Percentiles rank a stretch among this genome's conserved stretches.
phyloP scores from a whole-genome alignment of 345 rosid species.

The Angophora floribunda region DNA sequence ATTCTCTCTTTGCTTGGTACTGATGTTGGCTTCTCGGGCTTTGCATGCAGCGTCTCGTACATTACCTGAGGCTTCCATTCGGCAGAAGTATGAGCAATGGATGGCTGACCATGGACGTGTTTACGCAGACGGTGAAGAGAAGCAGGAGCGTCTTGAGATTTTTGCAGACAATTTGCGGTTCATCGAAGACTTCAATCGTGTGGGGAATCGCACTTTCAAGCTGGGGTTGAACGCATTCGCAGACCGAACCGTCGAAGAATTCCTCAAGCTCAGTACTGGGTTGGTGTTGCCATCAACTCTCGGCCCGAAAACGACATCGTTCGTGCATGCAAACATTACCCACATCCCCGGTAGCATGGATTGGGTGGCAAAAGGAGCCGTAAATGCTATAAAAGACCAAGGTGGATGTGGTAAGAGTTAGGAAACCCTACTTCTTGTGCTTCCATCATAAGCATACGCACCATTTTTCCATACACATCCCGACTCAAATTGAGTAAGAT shows the following conservation, averaged over 20 bases:
- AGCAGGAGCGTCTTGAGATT: conserved; percentile 9
- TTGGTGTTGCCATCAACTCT: neutral
- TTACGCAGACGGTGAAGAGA: neutral
- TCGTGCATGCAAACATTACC: neutral
- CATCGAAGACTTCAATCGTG: conserved; percentile 27
- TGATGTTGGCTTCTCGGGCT: neutral
- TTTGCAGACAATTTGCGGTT: conserved; percentile 36
- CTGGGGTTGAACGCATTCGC: conserved; percentile 36
- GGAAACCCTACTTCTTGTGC: neutral
- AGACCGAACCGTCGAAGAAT: conserved; percentile 42
- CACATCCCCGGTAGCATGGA: conserved; percentile 6
- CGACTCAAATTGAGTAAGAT: neutral
- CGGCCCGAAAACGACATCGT: neutral
- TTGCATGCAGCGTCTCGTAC: neutral
- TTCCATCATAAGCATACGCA: neutral
- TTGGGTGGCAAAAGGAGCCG: conserved; percentile 31
- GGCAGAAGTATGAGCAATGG: neutral
- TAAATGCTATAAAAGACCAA: conserved; percentile 23
- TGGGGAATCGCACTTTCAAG: conserved; percentile 8
- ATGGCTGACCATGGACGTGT: neutral
- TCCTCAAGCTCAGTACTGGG: neutral
- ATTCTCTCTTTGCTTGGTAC: neutral
- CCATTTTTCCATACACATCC: too few species aligned
- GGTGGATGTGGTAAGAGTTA: conserved; percentile 24
- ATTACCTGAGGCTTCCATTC: neutral